These are phyloP conservation scores for Macrotyloma uniflorum DNA, from an alignment of 306 rosid genomes.

Conservation along the genomic window DNA sequence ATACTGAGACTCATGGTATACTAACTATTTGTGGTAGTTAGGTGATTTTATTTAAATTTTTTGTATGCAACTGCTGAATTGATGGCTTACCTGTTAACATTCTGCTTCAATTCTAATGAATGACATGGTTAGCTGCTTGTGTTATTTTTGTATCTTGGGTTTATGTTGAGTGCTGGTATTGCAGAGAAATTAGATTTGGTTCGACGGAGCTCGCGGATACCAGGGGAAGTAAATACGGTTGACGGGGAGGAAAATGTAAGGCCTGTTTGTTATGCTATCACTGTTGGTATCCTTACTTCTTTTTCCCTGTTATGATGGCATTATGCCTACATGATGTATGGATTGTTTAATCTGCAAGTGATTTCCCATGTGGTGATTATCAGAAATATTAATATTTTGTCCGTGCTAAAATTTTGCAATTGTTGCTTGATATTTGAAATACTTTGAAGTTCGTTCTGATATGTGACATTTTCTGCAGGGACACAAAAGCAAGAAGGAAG, in stretches of 20 bases:
- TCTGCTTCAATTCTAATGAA: neutral
- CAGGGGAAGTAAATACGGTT: constrained; percentile 32
- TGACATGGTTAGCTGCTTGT: neutral
- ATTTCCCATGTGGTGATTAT: constrained; percentile 15
- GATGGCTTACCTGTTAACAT: neutral
- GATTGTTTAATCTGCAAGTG: neutral
- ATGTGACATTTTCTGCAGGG: constrained; percentile 52
- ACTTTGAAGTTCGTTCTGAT: constrained; percentile 31
- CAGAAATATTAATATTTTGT: neutral
- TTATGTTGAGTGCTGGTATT: constrained; percentile 35
- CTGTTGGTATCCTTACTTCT: neutral
- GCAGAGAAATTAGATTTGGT: constrained; percentile 46
- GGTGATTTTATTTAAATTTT: neutral
- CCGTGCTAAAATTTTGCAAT: neutral
- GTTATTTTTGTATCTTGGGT: constrained; percentile 27
- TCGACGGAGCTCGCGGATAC: constrained; percentile 32
- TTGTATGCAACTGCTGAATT: neutral
- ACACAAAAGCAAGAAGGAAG: constrained; percentile 87
- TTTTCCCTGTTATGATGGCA: neutral
- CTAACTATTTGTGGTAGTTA: neutral
- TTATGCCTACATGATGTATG: neutral
- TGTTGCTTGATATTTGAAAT: neutral
- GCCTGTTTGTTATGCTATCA: neutral
- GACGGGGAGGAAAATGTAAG: constrained; percentile 74
- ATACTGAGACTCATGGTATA: constrained; percentile 45